These are phyloP conservation scores for Epipyxis sp. DNA, from an alignment of 108 stramenopile genomes.

Conservation along the genomic window DNA sequence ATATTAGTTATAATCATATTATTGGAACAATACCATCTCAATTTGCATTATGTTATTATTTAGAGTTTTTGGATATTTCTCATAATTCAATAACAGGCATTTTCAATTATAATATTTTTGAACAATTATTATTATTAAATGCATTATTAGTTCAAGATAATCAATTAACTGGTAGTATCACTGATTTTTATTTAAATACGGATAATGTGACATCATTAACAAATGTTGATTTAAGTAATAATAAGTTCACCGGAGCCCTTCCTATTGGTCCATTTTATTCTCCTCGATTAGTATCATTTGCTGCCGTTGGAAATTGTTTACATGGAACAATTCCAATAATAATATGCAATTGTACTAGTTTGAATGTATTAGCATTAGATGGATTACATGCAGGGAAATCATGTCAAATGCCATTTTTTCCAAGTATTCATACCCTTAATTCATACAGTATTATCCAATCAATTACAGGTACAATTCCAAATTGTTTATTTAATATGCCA, in stretches of 20 bases:
- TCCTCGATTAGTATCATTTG: background rate
- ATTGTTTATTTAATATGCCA: conserved; percentile 1
- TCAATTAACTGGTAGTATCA: no score
- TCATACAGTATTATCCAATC: background rate
- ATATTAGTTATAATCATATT: no score
- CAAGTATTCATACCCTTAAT: background rate
- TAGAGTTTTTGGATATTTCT: no score
- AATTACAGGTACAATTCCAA: background rate
- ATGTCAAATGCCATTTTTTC: conserved; percentile 5
- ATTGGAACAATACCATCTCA: no score
- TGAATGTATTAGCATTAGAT: background rate
- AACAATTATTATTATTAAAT: no score
- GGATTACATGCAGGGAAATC: background rate
- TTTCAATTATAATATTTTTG: no score
- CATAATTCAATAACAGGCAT: no score
- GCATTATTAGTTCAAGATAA: no score
- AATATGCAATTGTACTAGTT: background rate
- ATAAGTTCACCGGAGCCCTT: background rate
- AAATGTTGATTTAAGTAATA: background rate
- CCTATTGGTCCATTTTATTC: background rate
- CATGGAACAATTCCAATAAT: background rate
- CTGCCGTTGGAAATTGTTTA: conserved; percentile 2
- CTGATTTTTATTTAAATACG: no score
- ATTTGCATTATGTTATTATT: no score
- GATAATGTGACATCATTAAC: no score